Percentiles rank a stretch among this genome's conserved stretches.
These are phyloP conservation scores for Lavandula angustifolia DNA, from an alignment of 257 asterid genomes.

Conservation along the genomic window DNA sequence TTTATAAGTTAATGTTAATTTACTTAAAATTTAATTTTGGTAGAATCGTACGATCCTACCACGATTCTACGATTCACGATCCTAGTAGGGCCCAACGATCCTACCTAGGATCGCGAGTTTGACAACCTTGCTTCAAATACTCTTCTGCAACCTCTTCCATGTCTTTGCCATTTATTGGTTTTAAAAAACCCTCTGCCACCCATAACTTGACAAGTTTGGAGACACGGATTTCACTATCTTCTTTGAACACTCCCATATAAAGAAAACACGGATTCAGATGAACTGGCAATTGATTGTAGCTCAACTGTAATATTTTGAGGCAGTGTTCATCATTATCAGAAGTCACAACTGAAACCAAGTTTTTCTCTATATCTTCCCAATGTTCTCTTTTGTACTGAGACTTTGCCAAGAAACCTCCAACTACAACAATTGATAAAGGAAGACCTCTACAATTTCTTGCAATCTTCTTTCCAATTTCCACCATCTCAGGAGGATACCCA, in stretches of 20 bases:
- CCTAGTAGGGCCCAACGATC: too few species aligned
- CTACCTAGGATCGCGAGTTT: too few species aligned
- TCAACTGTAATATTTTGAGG: background rate
- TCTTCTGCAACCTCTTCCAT: constrained; percentile 24
- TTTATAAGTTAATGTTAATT: too few species aligned
- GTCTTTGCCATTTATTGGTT: background rate
- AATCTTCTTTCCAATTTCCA: background rate
- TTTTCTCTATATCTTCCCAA: constrained; percentile 6
- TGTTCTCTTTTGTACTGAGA: background rate
- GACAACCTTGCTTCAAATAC: too few species aligned
- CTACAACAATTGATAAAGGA: constrained; percentile 29
- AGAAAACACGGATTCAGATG: constrained; percentile 29
- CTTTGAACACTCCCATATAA: constrained; percentile 19
- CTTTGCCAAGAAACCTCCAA: constrained; percentile 28
- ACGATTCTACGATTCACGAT: too few species aligned
- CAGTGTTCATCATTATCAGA: constrained; percentile 13
- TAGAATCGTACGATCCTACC: too few species aligned
- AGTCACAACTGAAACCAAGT: constrained; percentile 21
- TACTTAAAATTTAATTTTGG: too few species aligned
- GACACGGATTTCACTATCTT: constrained; percentile 14
- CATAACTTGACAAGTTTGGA: constrained; percentile 14
- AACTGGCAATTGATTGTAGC: constrained; percentile 2
- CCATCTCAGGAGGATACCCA: background rate
- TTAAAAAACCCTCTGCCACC: constrained; percentile 29
- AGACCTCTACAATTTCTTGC: constrained; percentile 32